Evolutionary conservation across 768 basidiomycete species (phyloP).

Genomic region (Pisolithus tinctorius): DNA sequence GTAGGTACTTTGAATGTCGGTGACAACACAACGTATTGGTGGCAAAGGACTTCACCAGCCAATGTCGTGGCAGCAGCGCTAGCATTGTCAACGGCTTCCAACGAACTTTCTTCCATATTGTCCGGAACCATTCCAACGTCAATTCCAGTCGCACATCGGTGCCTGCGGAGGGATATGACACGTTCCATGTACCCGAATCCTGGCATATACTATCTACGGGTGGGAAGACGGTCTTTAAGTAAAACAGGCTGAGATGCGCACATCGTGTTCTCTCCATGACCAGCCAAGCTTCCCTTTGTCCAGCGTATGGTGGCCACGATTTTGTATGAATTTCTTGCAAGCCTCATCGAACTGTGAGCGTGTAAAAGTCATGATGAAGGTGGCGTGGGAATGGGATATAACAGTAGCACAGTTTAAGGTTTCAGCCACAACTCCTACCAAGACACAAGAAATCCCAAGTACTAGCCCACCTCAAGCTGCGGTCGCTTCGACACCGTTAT

Average conservation of each 20-base stretch:
- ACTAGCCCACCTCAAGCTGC: conserved; percentile 37
- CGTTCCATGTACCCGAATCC: conserved; percentile 45
- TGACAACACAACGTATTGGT: conserved; percentile 71
- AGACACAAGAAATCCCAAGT: conserved; percentile 47
- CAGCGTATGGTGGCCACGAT: conserved; percentile 9
- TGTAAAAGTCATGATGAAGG: conserved; percentile 31
- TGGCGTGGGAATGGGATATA: conserved; percentile 37
- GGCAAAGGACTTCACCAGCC: conserved; percentile 36
- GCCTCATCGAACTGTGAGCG: conserved; percentile 55
- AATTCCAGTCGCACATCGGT: conserved; percentile 6
- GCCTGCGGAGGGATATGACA: conserved; percentile 19
- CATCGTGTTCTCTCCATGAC: conserved; percentile 56
- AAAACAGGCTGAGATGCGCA: conserved; percentile 28
- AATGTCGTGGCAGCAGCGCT: conserved; percentile 25
- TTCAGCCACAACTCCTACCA: conserved; percentile 44
- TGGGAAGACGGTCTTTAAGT: conserved; percentile 7
- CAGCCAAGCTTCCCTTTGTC: conserved; percentile 32
- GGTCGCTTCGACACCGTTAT: conserved; percentile 33
- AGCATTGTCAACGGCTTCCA: conserved; percentile 30
- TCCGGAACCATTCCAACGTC: neutral
- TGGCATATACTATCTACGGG: conserved; percentile 25
- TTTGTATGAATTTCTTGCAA: conserved; percentile 45
- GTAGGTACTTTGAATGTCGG: conserved; percentile 75
- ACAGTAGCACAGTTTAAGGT: conserved; percentile 47
- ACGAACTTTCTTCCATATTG: conserved; percentile 8